Evolutionary conservation across 2,329 filamentous ascomycete species (phyloP).

Genomic region (Apiospora sp.): DNA sequence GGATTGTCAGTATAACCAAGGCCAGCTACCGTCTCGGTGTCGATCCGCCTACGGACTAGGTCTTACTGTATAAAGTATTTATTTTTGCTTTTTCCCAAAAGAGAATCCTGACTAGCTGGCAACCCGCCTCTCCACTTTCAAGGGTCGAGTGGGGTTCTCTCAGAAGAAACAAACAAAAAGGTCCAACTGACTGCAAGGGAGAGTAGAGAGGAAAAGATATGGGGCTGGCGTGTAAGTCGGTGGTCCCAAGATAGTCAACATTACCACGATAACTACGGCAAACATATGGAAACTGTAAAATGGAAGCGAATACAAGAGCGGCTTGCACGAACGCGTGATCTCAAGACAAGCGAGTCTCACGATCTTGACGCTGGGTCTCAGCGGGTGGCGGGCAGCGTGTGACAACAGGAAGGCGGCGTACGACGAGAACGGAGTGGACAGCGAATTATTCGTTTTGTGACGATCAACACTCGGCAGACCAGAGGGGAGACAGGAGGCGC

Average conservation of each 20-base stretch:
- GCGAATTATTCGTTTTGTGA: background rate
- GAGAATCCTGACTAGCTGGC: background rate
- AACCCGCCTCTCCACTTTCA: background rate
- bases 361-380: background rate
- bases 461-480: background rate
- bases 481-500: background rate
- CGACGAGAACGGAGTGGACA: background rate
- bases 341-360: background rate
- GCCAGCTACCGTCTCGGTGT: background rate
- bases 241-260: background rate
- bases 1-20: background rate
- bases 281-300: too few relatives aligned
- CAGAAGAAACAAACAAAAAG: constrained; percentile 4
- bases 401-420: background rate
- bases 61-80: constrained; percentile 9
- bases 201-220: background rate
- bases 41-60: constrained; percentile 5
- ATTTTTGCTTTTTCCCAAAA: background rate
- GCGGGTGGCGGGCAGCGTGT: background rate
- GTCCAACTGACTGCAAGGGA: constrained; percentile 1
- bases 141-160: background rate
- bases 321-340: constrained; percentile 10
- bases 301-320: background rate
- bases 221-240: background rate
- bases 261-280: background rate